Evolutionary conservation across 2,329 filamentous ascomycete species (phyloP), one percentile per base, ranked within the genome.

Genomic region (Calonectria pauciramosa): DNA sequence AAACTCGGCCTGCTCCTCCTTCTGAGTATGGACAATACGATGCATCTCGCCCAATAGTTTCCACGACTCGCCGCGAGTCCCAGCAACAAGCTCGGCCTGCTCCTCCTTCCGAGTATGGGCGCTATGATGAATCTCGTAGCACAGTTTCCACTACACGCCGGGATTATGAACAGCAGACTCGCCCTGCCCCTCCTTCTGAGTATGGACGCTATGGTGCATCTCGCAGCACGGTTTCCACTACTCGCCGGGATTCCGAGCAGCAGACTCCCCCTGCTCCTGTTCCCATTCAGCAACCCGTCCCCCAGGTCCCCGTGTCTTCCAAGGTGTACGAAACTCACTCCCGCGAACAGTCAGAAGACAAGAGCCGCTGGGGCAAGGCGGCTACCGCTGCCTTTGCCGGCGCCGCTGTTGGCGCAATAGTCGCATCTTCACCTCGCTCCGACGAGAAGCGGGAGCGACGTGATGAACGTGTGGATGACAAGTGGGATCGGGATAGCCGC

Each of bases 221-320:
- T 32, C 87, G 88, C 34, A 87, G 86, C 26, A 90, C 91, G 16
- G 81, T 87, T n/a, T 82, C 87, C 18, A 87, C 87, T 20, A 84
- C 84, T 59, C 84, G 83, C 51, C 83, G 85, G 70, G 85, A 87
- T 54, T 81, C 86, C 10, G 82, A 87, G 3, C 83, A 85, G 28
- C 85, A 83, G 23, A 82, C 84, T 20, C 88, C 91, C 52, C 90
- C 93, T 7, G 91, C 87, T 8, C 88, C 91, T 0, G 89, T 95
- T 38, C 92, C 93, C 14, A 88, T 98, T n/a, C 94, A 97, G 82
- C 95, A 98, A 80, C 96, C 96, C 3, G 93, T 96, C 79, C 96
- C 96, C 2, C 90, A 95, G 73, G 89, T 90, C 3, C 95, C 94
- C 0, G 92, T 97, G 3, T 93, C 93, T 47, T 90, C 91, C 75